phyloP scores from a whole-genome alignment of 306 rosid genomes.

The Quillaja saponaria region DNA sequence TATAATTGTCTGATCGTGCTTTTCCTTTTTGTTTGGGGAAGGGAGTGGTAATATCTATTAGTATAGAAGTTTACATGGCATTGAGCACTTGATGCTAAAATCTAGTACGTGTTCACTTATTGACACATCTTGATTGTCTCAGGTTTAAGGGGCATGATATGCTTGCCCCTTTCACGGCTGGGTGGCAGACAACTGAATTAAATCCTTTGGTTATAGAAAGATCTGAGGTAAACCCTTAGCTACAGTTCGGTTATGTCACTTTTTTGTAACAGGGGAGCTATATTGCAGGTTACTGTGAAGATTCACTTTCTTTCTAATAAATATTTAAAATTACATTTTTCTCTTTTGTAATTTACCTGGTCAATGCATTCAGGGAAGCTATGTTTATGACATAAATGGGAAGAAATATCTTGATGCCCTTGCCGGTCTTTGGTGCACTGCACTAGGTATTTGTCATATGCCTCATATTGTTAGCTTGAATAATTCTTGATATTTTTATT shows the following conservation, averaged over 20 bases:
- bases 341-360: constrained; percentile 14
- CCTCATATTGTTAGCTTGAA: neutral
- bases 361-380: constrained; percentile 74
- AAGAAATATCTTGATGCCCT: constrained; percentile 90
- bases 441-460: constrained; percentile 45
- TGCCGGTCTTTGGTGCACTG: constrained; percentile 95
- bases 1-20: no score
- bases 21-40: neutral
- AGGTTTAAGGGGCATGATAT: constrained; percentile 84
- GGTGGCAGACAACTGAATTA: constrained; percentile 64
- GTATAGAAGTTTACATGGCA: neutral
- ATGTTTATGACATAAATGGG: constrained; percentile 80
- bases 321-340: constrained; percentile 7
- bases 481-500: constrained; percentile 15
- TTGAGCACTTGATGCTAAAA: neutral
- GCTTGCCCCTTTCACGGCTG: constrained; percentile 99
- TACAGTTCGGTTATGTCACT: neutral
- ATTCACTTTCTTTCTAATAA: neutral
- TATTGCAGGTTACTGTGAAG: constrained; percentile 6
- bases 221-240: constrained; percentile 63
- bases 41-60: neutral
- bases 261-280: neutral
- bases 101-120: constrained; percentile 17
- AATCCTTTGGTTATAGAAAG: constrained; percentile 76
- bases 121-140: constrained; percentile 33